Evolutionary conservation across 2,329 filamentous ascomycete species (phyloP), one percentile per base, ranked within the genome.

Genomic region (Penicillium sp.): DNA sequence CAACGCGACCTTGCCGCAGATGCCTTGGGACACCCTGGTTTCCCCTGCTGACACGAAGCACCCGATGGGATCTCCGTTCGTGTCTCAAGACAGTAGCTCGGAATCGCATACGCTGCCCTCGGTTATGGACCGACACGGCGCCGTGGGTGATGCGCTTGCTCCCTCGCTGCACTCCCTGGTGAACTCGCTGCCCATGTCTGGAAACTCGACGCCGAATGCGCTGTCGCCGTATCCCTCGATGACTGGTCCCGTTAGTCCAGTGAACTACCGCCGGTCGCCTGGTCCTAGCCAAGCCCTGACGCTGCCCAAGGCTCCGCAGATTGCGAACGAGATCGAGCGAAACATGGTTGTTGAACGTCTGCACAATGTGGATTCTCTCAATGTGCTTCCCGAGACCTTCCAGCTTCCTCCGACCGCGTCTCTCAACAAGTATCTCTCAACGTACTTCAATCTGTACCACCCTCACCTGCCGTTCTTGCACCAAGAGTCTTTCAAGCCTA

Each of bases 361-460:
- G n/a, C n/a, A n/a, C n/a, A n/a, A n/a, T n/a, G 61, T 90, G 90
- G 64, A 90, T 96, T 64, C 84, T 58, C 87, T 95, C 63, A 83
- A 84, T 63, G 83, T 86, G 40, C 83, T 96, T 50, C 83, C 89
- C 15, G 88, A 94, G 49, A 89, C 87, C 50, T 96, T 97, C 77
- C 85, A 88, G 57, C 79, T 97, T 40, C 93, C 93, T 6, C 83
- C 79, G 57, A 78, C 89, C 32, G 78, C 82, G 32, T 85, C 87
- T 2, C 74, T 97, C 67, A 97, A 98, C 72, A 82, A 88, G 55
- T 95, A 95, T 69, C 75, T 98, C 55, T 87, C 89, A 53, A 95
- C 91, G 1, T 98, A 97, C 76, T 98, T 97, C 70, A 89, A 87
- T 66, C 76, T 96, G 62, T 98, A 97, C 72, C 93, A 98, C 66